Evolutionary conservation across 148 eudicot species (phyloP), one percentile per base, ranked within the genome.

Genomic region (Silene uniflora): DNA sequence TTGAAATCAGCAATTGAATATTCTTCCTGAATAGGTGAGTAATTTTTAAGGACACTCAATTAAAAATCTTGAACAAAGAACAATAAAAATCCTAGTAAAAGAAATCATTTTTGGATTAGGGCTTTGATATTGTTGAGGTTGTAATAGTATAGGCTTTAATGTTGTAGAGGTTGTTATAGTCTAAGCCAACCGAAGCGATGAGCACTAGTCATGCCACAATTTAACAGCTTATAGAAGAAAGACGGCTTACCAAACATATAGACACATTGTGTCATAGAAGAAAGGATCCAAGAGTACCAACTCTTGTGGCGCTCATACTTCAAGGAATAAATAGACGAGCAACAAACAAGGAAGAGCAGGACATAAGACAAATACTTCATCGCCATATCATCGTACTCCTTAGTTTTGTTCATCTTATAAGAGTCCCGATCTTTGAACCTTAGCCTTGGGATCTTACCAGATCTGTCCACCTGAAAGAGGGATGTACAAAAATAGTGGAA

Each of bases 261-360:
- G 73, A 95, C 98, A 78, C 98, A 95, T 81, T 96, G 95, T 47
- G 98, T 95, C 76, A 95, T 81, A 58, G 98, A 95, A 73, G 97
- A 89, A 62, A 95, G 97, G 73, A 95, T 90, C 96, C 96, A 95
- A 11, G 98, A 95, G 79, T 95, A 94, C 98, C 98, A 94, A 80
- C 97, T 94, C 88, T 80, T 92, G 84, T 94, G 97, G 76, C 89
- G 96, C 72, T 94, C 97, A 35, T 94, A 94, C 93, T 62, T 94
- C 61, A 94, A 84, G 71, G 98, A 94, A 81, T 94, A 94, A 39
- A 90, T 74, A 46, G 98, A 84, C 60, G 97, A 91, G 80, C 98
- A 89, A 21, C 62, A 88, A 67, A 87, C 98, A 74, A 94, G 91
- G 59, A 92, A 80, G 84, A 94, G 87, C 47, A 95, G 86, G 65